Evolutionary conservation across 495 filamentous ascomycete species (phyloP).

Genomic region (Physcia stellaris): DNA sequence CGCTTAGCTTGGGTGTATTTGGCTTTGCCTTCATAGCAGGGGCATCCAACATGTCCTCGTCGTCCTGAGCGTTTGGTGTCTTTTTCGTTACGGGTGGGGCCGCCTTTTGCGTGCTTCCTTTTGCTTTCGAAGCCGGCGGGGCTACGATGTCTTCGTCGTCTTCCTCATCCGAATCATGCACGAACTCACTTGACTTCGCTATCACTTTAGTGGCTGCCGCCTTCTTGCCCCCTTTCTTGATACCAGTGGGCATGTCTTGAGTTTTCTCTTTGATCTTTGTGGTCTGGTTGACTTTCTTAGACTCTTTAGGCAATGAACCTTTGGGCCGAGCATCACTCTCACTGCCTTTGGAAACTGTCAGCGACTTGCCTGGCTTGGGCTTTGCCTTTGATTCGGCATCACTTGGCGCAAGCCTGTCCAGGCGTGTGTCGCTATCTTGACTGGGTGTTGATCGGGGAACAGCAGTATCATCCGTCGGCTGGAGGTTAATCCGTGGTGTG

Average conservation of each 20-base stretch:
- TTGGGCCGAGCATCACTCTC: conserved; percentile 52
- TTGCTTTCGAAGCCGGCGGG: conserved; percentile 11
- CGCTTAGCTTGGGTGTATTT: background rate
- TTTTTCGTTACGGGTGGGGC: conserved; percentile 8
- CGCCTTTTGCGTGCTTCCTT: too few species aligned
- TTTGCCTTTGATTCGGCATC: conserved; percentile 38
- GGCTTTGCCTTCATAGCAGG: too few species aligned
- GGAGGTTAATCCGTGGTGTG: conserved; percentile 43
- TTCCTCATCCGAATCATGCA: conserved; percentile 62
- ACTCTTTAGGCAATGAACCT: conserved; percentile 39
- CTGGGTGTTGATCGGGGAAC: conserved; percentile 24
- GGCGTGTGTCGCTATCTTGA: conserved; percentile 42
- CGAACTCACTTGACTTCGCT: conserved; percentile 60
- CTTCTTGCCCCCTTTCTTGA: conserved; percentile 39
- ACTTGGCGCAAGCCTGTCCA: conserved; percentile 26
- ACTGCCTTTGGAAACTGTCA: conserved; percentile 44
- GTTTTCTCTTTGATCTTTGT: conserved; percentile 30
- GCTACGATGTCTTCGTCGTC: conserved; percentile 28
- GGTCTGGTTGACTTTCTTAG: conserved; percentile 32
- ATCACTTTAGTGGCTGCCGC: conserved; percentile 30
- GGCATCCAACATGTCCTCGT: background rate
- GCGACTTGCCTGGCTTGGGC: conserved; percentile 35
- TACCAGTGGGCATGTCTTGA: conserved; percentile 23
- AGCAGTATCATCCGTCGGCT: conserved; percentile 37
- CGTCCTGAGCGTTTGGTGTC: too few species aligned